Percentiles rank a stretch among this genome's conserved stretches.
Conservation (phyloP, 768 basidiomycete species). For the Pisolithus marmoratus region DNA sequence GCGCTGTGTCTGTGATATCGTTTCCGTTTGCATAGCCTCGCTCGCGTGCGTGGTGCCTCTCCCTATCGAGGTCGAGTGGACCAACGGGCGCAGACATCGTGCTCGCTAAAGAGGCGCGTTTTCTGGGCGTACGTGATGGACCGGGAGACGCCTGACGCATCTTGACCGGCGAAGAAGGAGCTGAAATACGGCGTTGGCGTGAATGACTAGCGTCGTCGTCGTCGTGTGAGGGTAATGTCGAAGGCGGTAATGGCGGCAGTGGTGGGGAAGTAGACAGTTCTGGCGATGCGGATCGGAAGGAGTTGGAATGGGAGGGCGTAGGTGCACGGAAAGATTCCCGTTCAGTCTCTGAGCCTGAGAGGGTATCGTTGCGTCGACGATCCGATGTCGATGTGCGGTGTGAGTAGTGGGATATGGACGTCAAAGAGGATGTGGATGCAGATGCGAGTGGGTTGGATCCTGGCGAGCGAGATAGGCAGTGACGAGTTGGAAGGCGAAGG, state of each 20-base stretch:
- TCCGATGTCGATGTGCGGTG: conserved; percentile 28
- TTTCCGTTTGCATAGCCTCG: conserved; percentile 9
- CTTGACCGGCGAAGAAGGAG: conserved; percentile 42
- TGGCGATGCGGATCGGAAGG: conserved; percentile 34
- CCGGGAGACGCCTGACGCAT: conserved; percentile 34
- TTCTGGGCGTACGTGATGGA: conserved; percentile 37
- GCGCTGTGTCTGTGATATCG: conserved; percentile 50
- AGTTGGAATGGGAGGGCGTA: conserved; percentile 24
- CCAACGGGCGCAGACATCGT: conserved; percentile 20
- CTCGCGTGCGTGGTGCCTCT: conserved; percentile 10
- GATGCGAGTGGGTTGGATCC: conserved; percentile 20
- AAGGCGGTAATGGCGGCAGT: conserved; percentile 2
- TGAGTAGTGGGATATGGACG: conserved; percentile 34
- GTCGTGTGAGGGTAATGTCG: too few species aligned
- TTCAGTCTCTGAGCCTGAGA: conserved; percentile 81
- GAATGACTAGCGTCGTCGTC: neutral
- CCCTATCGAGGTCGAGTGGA: conserved; percentile 4
- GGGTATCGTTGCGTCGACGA: conserved; percentile 29
- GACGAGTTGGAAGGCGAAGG: conserved; percentile 43
- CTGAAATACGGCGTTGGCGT: conserved; percentile 43
- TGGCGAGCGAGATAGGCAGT: conserved; percentile 35
- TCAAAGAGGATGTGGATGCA: conserved; percentile 28
- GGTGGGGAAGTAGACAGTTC: conserved; percentile 36
- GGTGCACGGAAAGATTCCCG: conserved; percentile 47
- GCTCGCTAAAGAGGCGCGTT: conserved; percentile 35